Conservation (phyloP, 306 rosid genomes). For the Styphnolobium japonicum region DNA sequence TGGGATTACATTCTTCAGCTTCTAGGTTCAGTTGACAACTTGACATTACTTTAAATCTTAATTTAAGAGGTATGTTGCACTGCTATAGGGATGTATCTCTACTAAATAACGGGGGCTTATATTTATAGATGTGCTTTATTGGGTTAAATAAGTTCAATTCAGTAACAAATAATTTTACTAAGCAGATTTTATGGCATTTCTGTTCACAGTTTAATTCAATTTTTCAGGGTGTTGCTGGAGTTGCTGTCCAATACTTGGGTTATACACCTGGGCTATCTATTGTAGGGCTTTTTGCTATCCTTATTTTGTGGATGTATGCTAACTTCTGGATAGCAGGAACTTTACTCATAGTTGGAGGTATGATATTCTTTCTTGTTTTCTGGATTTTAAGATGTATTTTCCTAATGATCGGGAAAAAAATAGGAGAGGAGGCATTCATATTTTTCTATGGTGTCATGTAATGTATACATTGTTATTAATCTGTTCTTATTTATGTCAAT, state of each 20-base stretch:
- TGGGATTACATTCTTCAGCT: slow-evolving; percentile 16
- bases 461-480: neutral
- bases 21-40: slow-evolving; percentile 14
- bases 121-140: neutral
- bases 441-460: neutral
- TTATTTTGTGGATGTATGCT: slow-evolving; percentile 95
- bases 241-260: slow-evolving; percentile 82
- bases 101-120: neutral
- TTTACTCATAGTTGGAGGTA: slow-evolving; percentile 94
- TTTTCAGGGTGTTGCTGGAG: slow-evolving; percentile 86
- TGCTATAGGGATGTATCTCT: neutral
- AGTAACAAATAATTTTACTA: neutral
- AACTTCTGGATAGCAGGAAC: slow-evolving; percentile 96
- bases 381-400: neutral
- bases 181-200: neutral
- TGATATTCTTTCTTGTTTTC: slow-evolving; percentile 10
- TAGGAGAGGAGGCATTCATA: neutral
- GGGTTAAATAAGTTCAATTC: slow-evolving; percentile 16
- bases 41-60: neutral
- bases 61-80: slow-evolving; percentile 4
- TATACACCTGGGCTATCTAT: slow-evolving; percentile 94
- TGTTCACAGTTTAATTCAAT: slow-evolving; percentile 39
- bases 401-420: neutral
- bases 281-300: slow-evolving; percentile 89
- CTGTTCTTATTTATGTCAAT: neutral